Evolutionary conservation across 202 grass and related monocot species (phyloP).

Genomic region (Saccharum hybrid): DNA sequence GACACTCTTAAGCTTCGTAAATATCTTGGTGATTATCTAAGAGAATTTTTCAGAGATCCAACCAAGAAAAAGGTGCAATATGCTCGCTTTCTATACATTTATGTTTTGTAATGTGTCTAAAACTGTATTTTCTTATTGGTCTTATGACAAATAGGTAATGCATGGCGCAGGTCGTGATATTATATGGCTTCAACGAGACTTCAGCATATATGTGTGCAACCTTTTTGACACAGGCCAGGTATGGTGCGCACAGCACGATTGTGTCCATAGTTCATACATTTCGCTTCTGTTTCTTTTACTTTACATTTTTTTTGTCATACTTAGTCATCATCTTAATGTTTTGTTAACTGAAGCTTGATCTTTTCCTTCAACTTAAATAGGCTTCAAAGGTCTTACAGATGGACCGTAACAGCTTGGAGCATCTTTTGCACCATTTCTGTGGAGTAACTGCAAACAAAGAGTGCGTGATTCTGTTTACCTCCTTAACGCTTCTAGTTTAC

Average conservation of each 20-base stretch:
- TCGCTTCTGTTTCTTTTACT: neutral
- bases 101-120: conserved; percentile 14
- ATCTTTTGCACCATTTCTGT: conserved; percentile 93
- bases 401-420: conserved; percentile 89
- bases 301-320: conserved; percentile 3
- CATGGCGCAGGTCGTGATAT: conserved; percentile 96
- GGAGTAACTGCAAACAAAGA: conserved; percentile 93
- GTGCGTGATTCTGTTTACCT: conserved; percentile 44
- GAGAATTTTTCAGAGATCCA: conserved; percentile 87
- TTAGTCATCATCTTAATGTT: conserved; percentile 23
- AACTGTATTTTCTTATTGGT: conserved; percentile 47
- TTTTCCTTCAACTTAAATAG: conserved; percentile 50
- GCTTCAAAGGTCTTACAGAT: conserved; percentile 85
- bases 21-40: conserved; percentile 77
- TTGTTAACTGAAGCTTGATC: conserved; percentile 38
- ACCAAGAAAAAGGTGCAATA: conserved; percentile 75
- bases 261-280: conserved; percentile 21
- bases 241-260: conserved; percentile 37
- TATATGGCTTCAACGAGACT: conserved; percentile 96
- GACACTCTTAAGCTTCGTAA: conserved; percentile 91
- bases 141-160: conserved; percentile 67
- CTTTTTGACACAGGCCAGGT: conserved; percentile 98
- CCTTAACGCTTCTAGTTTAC: conserved; percentile 7
- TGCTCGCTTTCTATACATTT: conserved; percentile 38
- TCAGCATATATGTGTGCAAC: conserved; percentile 93